Evolutionary conservation across 1,284 basidiomycete genomes (phyloP), one percentile per base, ranked within the genome.

Genomic region (Sanguinoderma infundibulare): DNA sequence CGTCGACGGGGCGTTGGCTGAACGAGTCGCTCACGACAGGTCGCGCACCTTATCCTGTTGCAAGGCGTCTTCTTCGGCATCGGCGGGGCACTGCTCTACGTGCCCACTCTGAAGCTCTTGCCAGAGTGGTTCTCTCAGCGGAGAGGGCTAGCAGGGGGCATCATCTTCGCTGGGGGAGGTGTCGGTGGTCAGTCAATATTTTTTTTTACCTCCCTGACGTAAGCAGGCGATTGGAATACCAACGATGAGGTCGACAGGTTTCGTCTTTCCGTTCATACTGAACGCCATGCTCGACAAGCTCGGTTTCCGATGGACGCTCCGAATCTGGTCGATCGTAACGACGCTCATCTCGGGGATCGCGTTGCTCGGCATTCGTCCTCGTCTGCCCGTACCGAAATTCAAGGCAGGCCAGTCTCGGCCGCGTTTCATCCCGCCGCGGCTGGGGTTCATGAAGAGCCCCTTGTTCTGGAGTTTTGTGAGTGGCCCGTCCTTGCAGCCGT

Each of bases 111-210:
- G 32, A 60, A 61, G 51, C 54, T 72, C 22, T 39, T 72, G 12
- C 60, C 68, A 46, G 63, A 66, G 53, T 68, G 67, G 65, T 69
- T 70, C 51, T 62, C 66, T 9, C 61, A 62, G 34, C 64, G 70
- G 14, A 63, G 67, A 42, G 72, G 71, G 4, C 67, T 73, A 15
- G 71, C 73, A 0, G 65, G 64, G 5, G 70, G 71, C 15, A 70
- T 73, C 52, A 71, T 74, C 56, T 73, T 72, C 46, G 69, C 71
- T 0, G 71, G 72, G 2, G 67, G 69, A 35, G 72, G 72, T 55
- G 56, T 72, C 14, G 72, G 72, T 5, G 71, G 72, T 69, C 17
- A 38, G 64, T 44, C 7, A n/a, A n/a, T n/a, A 3, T 30, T 10
- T 17, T 10, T 7, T 17, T 17, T 2, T 24, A 2, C 20, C 12